Evolutionary conservation across 345 rosid genomes (phyloP), one percentile per base, ranked within the genome.

Genomic region (Capsella bursapastoris): DNA sequence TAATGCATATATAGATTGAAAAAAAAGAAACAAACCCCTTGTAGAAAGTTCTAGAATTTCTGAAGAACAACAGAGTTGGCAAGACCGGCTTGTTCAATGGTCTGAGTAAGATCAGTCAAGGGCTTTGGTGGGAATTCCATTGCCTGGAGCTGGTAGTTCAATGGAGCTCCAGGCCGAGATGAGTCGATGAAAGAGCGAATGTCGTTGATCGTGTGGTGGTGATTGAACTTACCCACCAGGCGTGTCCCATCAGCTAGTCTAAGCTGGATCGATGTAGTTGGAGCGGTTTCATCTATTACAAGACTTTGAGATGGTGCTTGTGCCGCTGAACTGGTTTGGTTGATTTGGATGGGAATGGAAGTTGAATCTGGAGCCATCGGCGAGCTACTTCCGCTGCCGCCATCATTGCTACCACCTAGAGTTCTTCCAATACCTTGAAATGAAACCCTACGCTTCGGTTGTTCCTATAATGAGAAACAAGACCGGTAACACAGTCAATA

Each of bases 101-200:
- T 91, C 81, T 87, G 86, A 43, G 80, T 57, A 38, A 72, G 78
- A 79, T 91, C 95, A 6, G 79, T 53, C 31, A 95, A 94, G 66
- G 88, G 83, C 82, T 87, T 86, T 0, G 99, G 99, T 57, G 99
- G 98, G 78, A 95, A 95, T 16, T 98, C 99, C 99, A 95, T 92
- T 70, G 89, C 66, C 80, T 90, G 99, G 78, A 95, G 88, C 57
- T 86, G 98, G 80, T 92, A 95, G 66, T 83, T 86, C 57, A 75
- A 73, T 2, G 86, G 83, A 65, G 58, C 72, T 41, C 87, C 94
- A 18, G 97, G 88, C 29, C 96, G 84, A 49, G 98, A 89, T 4
- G 95, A 83, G 76, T 89, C 86, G 27, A 94, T 89, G 67, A 87
- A 87, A 53, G 69, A 60, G 27, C 86, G 90, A 70, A 95, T 79